Evolutionary conservation across 192 early-diverging fungal genomes (phyloP).

Genomic region (Rhizoclosmatium globosum): DNA sequence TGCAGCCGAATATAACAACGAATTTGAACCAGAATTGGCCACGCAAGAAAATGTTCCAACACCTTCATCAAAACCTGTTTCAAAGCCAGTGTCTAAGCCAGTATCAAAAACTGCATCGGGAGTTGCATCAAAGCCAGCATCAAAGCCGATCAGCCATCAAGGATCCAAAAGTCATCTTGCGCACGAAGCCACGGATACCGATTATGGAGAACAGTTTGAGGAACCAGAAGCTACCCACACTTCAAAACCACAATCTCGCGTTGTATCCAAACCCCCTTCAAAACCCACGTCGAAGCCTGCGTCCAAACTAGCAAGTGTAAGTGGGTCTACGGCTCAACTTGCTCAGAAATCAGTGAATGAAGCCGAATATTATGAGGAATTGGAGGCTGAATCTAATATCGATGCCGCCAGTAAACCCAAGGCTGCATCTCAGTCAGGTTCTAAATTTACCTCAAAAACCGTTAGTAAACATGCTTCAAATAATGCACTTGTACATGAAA

Average conservation of each 20-base stretch:
- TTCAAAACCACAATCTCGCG: neutral
- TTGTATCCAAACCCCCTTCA: neutral
- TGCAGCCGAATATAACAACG: neutral
- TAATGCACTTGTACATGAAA: neutral
- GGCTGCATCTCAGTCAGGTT: neutral
- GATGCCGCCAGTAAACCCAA: slow-evolving; percentile 1
- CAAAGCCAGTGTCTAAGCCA: slow-evolving; percentile 5
- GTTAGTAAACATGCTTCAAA: neutral
- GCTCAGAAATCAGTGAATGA: neutral
- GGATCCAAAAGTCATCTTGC: neutral
- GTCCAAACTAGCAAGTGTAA: neutral
- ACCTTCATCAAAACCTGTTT: neutral
- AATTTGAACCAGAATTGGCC: neutral
- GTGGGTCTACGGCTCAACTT: neutral
- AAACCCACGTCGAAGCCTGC: neutral
- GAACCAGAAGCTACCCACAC: neutral
- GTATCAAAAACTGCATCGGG: slow-evolving; percentile 3
- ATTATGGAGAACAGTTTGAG: neutral
- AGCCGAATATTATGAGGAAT: neutral
- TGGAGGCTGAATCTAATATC: neutral
- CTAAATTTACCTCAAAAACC: neutral
- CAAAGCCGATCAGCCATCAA: neutral
- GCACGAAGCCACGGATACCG: neutral
- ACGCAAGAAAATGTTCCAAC: neutral
- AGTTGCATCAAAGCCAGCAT: neutral